Evolutionary conservation across 257 asterid species (phyloP).

Genomic region (Knoxia roxburghii): DNA sequence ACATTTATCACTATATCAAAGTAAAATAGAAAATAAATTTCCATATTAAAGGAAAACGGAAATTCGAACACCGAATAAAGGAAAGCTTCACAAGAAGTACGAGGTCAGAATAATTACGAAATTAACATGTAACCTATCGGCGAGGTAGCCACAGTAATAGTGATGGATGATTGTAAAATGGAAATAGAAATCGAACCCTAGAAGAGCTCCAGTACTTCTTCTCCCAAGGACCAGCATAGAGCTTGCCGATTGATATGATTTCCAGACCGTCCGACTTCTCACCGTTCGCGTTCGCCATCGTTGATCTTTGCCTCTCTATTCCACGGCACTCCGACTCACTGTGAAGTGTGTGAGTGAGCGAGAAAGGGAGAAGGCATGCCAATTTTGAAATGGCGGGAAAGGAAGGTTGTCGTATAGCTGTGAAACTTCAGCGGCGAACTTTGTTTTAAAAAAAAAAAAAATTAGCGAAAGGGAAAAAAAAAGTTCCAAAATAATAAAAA

Average conservation of each 20-base stretch:
- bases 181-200: conserved; percentile 53
- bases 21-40: background rate
- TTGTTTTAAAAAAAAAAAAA: no score
- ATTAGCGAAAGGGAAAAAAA: no score
- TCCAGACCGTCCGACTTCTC: conserved; percentile 66
- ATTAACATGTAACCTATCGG: background rate
- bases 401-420: background rate
- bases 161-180: background rate
- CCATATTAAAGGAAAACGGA: background rate
- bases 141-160: background rate
- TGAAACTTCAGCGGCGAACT: background rate
- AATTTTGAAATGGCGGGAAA: conserved; percentile 34
- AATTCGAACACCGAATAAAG: background rate
- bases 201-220: conserved; percentile 99
- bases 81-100: background rate
- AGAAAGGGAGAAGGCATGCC: conserved; percentile 1
- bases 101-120: background rate
- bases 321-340: background rate
- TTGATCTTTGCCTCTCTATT: background rate
- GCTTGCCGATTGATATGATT: conserved; percentile 64
- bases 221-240: conserved; percentile 76
- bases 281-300: conserved; percentile 43
- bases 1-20: background rate
- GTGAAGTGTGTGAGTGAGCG: background rate
- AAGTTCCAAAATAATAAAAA: background rate